These are phyloP conservation scores for Akebia trifoliata DNA, from an alignment of 164 flowering plant species.

Conservation along the genomic window DNA sequence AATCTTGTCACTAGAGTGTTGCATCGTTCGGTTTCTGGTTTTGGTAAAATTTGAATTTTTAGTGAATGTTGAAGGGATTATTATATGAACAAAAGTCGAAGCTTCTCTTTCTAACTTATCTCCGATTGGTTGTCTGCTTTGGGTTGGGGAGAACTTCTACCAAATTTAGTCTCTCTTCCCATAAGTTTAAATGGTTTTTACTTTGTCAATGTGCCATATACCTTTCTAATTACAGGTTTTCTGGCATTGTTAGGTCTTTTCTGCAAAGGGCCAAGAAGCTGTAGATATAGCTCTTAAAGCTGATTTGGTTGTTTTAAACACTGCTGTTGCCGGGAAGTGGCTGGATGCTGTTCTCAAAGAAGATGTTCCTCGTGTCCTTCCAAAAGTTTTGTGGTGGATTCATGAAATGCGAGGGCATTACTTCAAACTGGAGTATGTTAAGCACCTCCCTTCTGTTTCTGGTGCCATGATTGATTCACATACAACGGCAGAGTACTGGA, in stretches of 20 bases:
- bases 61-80: too few relatives aligned
- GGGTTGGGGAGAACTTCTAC: too few relatives aligned
- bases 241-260: constrained; percentile 42
- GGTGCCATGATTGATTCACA: constrained; percentile 99
- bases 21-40: too few relatives aligned
- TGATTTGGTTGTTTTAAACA: constrained; percentile 85
- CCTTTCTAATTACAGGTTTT: constrained; percentile 7
- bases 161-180: too few relatives aligned
- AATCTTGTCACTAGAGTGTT: too few relatives aligned
- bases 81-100: too few relatives aligned
- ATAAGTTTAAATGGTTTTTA: background rate
- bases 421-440: constrained; percentile 81
- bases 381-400: constrained; percentile 99
- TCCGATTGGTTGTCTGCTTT: background rate
- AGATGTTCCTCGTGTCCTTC: constrained; percentile 69
- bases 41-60: too few relatives aligned
- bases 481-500: constrained; percentile 90
- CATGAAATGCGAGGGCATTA: constrained; percentile 99
- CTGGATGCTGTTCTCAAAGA: constrained; percentile 84
- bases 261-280: constrained; percentile 78
- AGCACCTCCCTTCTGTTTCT: constrained; percentile 95
- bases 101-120: too few relatives aligned
- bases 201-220: background rate
- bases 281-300: constrained; percentile 80
- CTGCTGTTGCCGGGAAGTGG: constrained; percentile 99